Conservation (phyloP, 1,284 basidiomycete genomes). For the Omphalotus olearius region DNA sequence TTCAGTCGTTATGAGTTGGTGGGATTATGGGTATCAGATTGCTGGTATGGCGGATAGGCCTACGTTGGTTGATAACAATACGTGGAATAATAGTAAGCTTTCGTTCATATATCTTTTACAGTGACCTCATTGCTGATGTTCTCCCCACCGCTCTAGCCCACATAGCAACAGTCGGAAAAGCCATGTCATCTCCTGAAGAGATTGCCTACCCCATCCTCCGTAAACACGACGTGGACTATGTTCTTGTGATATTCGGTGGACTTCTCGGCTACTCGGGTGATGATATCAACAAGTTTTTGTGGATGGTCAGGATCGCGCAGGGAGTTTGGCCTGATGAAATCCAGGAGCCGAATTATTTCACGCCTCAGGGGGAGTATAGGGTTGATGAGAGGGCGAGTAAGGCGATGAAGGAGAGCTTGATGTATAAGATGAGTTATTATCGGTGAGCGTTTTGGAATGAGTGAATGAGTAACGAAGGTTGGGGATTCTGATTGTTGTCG, state of each 20-base stretch:
- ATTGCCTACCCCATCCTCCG: conserved; percentile 95
- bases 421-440: conserved; percentile 99
- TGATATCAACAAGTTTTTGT: conserved; percentile 99
- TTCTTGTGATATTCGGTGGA: conserved; percentile 97
- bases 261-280: conserved; percentile 97
- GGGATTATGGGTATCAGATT: conserved; percentile 99
- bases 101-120: conserved; percentile 8
- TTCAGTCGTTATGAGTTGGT: conserved; percentile 98
- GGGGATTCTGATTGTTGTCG: conserved; percentile 8
- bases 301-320: conserved; percentile 98
- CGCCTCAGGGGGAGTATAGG: conserved; percentile 88
- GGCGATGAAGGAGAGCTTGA: conserved; percentile 94
- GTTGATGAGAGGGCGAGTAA: conserved; percentile 84
- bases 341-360: conserved; percentile 94
- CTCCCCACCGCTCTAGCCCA: conserved; percentile 50
- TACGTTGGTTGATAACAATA: conserved; percentile 99
- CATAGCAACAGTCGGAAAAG: conserved; percentile 96
- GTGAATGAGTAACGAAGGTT: not conserved
- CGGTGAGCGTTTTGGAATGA: conserved; percentile 44
- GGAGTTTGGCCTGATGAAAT: conserved; percentile 99
- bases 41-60: conserved; percentile 97
- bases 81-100: conserved; percentile 97
- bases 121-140: not conserved
- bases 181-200: conserved; percentile 94
- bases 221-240: conserved; percentile 98